Evolutionary conservation across 805 yeast genomes (phyloP), one percentile per base, ranked within the genome.

Genomic region (Brettanomyces nanus): DNA sequence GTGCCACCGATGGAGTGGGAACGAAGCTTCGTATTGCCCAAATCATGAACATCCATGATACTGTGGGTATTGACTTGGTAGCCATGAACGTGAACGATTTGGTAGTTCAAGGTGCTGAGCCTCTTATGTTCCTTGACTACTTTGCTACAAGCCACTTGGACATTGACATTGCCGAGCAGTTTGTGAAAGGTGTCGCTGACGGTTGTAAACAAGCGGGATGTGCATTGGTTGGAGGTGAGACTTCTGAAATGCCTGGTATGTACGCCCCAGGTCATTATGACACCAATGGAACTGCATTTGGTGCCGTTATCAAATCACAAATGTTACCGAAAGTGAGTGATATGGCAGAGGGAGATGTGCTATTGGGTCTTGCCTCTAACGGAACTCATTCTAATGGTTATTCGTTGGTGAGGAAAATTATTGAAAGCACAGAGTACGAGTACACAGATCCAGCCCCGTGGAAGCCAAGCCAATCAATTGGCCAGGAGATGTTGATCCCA

Each of bases 241-340:
- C 99, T 28, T 83, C 95, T 38, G 99, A 92, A 69, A 92, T 92
- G 99, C 99, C 99, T 20, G 98, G 98, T 47, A 85, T 92, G 84
- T 92, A 92, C 55, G 84, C 80, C 42, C 86, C 79, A 40, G 95
- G 94, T 25, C 97, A 92, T 63, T 92, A 92, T 58, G 99, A 92
- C 62, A 89, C 96, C 43, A 92, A 90, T 56, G 99, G 99, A 62
- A 94, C 98, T 27, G 94, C 97, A 38, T 89, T 92, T 31, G 99
- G 99, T 54, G 98, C 98, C 11, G 97, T 92, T 4, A 66, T 74
- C 48, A 85, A 82, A 53, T 62, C 66, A 40, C 71, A 74, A 43
- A 75, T 92, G 35, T 68, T 92, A 47, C 99, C 99, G 35, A 73
- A 72, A 46, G 56, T 69, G 19, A 66, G 72, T 19, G 68, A 62